Percentiles rank a stretch among this genome's conserved stretches.
Evolutionary conservation across 768 basidiomycete genomes (phyloP).

Genomic region (Kondoa subrosea): DNA sequence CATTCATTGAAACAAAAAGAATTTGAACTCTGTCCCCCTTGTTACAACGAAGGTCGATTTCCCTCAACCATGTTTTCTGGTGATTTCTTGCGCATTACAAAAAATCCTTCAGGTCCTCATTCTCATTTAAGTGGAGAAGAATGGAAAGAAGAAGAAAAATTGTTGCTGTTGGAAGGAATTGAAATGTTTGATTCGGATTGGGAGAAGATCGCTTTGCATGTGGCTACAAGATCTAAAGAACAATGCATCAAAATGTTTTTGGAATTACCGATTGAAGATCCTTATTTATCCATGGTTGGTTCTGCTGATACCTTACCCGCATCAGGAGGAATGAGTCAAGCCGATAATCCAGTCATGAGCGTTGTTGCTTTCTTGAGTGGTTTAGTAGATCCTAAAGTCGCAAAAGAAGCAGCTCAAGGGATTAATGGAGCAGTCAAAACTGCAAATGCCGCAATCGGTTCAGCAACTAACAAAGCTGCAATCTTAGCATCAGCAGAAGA

Average conservation of each 20-base stretch:
- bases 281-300: conserved; percentile 57
- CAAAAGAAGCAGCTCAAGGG: conserved; percentile 62
- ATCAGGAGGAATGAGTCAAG: conserved; percentile 46
- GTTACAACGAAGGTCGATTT: conserved; percentile 93
- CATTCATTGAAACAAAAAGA: conserved; percentile 62
- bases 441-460: conserved; percentile 68
- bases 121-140: conserved; percentile 34
- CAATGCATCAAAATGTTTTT: conserved; percentile 93
- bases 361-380: conserved; percentile 85
- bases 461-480: conserved; percentile 70
- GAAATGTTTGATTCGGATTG: conserved; percentile 99
- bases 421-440: conserved; percentile 34
- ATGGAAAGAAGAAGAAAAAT: conserved; percentile 81
- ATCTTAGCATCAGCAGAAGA: conserved; percentile 70
- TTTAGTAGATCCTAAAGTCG: conserved; percentile 72
- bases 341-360: conserved; percentile 96
- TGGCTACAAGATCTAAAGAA: conserved; percentile 75
- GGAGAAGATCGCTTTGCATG: conserved; percentile 80
- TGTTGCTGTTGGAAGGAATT: conserved; percentile 80
- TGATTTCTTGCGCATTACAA: conserved; percentile 53
- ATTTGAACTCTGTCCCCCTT: conserved; percentile 73
- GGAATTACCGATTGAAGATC: conserved; percentile 88
- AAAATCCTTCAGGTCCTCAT: conserved; percentile 15
- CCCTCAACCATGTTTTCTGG: conserved; percentile 90
- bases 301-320: no score